Percentiles rank a stretch among this genome's conserved stretches.
Conservation (phyloP, 306 rosid species). For the apple (Malus domestica) region ASM211411v1 NC_041790.1:34470501-34471000, state of each 20-base stretch:
- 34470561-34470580: slow-evolving; percentile 80
- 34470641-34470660: slow-evolving; percentile 56
- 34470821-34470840: neutral
- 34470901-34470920: neutral
- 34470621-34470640: slow-evolving; percentile 89
- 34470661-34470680: slow-evolving; percentile 35
- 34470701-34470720: slow-evolving; percentile 7
- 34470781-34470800: neutral
- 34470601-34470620: slow-evolving; percentile 83
- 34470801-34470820: neutral
- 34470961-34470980: too few relatives aligned
- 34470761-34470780: neutral
- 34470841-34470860: neutral
- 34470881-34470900: neutral
- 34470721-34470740: neutral
- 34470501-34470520: neutral
- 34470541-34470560: neutral
- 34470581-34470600: slow-evolving; percentile 84
- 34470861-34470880: too few relatives aligned
- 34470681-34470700: slow-evolving; percentile 48
- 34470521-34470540: neutral
- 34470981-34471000: fast-evolving
- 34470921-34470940: too few relatives aligned
- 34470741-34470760: neutral
- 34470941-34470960: too few relatives aligned